Evolutionary conservation across 768 basidiomycete species (phyloP), one percentile per base, ranked within the genome.

Genomic region (Naganishia onofrii): DNA sequence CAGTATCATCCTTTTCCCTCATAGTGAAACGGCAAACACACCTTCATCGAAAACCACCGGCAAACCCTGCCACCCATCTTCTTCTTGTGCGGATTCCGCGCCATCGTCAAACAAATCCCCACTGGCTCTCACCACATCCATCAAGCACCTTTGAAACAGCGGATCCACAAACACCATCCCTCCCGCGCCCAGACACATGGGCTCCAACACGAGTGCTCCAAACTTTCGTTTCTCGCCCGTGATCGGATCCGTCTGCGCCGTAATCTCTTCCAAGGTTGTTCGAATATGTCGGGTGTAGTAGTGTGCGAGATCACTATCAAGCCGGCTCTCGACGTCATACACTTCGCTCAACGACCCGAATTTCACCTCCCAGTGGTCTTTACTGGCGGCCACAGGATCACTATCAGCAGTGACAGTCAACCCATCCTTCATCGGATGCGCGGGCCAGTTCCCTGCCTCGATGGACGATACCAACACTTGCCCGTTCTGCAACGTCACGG

Each of bases 131-230:
- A 91, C 90, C 2, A 87, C 85, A 74, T 96, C 92, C 48, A 97
- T 83, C 73, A 98, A 80, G 34, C 93, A 83, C 31, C 91, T 86
- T 79, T 98, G 95, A 85, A 95, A 97, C 52, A 98, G 87, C 10
- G 95, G 95, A 78, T 98, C 95, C 29, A 97, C 92, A 76, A 97
- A 97, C 34, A 93, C 84, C 95, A 97, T 97, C 0, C 95, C 95
- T 0, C 92, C 95, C 0, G 95, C 93, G 17, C 95, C 95, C 86
- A 98, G 90, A 29, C 93, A 86, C 28, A 94, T 84, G 0, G 95
- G 95, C 78, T 98, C 95, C 32, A 98, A 82, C 7, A 98, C 88
- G 21, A 97, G 84, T 0, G 92, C 90, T 5, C 84, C 84, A 57
- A 84, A 83, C 3, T 71, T 73, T 26, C 75, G 63, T 10, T 55